These are phyloP conservation scores for Nigrospora sphaerica DNA, from an alignment of 2,329 filamentous ascomycete genomes.

Conservation along the genomic window DNA sequence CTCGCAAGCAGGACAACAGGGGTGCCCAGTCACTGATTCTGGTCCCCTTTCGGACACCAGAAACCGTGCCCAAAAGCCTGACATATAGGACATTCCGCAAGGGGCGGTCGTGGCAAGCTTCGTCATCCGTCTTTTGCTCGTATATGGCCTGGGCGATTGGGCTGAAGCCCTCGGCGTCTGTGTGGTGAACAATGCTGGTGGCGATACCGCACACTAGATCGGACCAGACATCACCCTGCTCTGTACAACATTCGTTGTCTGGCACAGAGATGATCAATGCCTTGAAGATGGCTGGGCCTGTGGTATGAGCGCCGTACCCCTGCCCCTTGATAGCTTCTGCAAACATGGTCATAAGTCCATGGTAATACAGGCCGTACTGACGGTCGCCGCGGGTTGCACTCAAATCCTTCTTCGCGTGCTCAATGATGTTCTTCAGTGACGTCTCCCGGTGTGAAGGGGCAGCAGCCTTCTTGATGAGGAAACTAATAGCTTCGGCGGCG, in stretches of 20 bases:
- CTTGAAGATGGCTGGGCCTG: slow-evolving; percentile 45
- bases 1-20: slow-evolving; percentile 50
- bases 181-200: slow-evolving; percentile 77
- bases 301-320: slow-evolving; percentile 52
- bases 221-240: slow-evolving; percentile 44
- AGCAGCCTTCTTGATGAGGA: slow-evolving; percentile 83
- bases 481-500: slow-evolving; percentile 90
- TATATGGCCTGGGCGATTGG: slow-evolving; percentile 58
- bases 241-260: slow-evolving; percentile 39
- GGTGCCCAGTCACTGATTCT: slow-evolving; percentile 66
- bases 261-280: slow-evolving; percentile 45
- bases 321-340: slow-evolving; percentile 70
- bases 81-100: slow-evolving; percentile 41
- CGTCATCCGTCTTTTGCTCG: slow-evolving; percentile 36
- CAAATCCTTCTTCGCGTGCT: slow-evolving; percentile 66
- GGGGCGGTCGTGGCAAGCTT: slow-evolving; percentile 22
- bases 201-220: slow-evolving; percentile 70
- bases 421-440: slow-evolving; percentile 63
- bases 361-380: slow-evolving; percentile 64
- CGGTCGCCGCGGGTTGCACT: slow-evolving; percentile 42
- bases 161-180: slow-evolving; percentile 64
- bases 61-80: slow-evolving; percentile 58
- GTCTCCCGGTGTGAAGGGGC: slow-evolving; percentile 68
- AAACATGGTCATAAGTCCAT: slow-evolving; percentile 88
- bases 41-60: slow-evolving; percentile 75